phyloP scores from a whole-genome alignment of 108 stramenopile species.

The Chaetoceros muelleri region DNA sequence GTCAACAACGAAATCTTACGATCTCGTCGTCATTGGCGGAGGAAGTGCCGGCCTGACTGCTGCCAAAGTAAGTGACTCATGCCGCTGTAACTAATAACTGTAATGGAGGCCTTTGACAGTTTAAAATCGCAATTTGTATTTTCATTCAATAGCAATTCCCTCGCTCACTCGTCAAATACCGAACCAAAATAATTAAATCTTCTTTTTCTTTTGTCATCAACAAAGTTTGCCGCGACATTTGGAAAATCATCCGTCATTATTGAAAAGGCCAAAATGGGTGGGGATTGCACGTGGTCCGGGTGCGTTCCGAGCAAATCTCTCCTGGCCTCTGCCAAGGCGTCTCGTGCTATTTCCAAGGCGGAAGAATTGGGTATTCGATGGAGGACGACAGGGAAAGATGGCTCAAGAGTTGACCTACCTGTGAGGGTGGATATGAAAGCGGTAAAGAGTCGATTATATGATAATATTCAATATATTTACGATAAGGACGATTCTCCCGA shows the following conservation, averaged over 20 bases:
- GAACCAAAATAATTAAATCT: no score
- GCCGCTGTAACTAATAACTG: no score
- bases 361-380: slow-evolving; percentile 12
- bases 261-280: slow-evolving; percentile 60
- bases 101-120: no score
- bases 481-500: slow-evolving; percentile 46
- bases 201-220: no score
- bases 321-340: slow-evolving; percentile 46
- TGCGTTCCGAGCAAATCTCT: slow-evolving; percentile 83
- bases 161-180: no score
- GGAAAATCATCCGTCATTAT: slow-evolving; percentile 53
- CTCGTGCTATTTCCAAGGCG: slow-evolving; percentile 20
- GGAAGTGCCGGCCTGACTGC: slow-evolving; percentile 76
- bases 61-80: no score
- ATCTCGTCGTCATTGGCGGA: slow-evolving; percentile 64
- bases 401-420: no score
- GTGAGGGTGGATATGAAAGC: slow-evolving; percentile 7
- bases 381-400: no score
- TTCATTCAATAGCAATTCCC: no score
- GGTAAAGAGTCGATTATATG: slow-evolving; percentile 18
- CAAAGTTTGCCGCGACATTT: slow-evolving; percentile 63
- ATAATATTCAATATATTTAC: slow-evolving; percentile 31
- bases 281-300: slow-evolving; percentile 83
- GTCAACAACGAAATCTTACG: slow-evolving; percentile 42
- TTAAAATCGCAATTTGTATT: no score